Percentiles rank a stretch among this genome's conserved stretches.
Conservation (phyloP, 352 stramenopile genomes). For the Globisporangium rhizosaccharum region DNA sequence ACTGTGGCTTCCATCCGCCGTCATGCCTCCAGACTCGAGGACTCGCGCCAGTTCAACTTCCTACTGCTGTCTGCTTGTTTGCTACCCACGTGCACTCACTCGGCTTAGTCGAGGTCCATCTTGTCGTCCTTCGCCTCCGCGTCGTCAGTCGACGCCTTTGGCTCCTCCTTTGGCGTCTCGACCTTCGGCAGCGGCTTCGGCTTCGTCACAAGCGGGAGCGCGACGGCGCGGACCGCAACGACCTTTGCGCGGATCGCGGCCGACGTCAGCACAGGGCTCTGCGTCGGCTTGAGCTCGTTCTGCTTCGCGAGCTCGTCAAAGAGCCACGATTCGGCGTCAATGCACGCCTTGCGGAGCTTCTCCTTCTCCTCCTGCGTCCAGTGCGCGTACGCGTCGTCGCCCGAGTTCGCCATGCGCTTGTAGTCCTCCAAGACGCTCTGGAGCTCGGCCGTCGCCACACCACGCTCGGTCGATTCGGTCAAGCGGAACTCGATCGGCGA, state of each 20-base stretch:
- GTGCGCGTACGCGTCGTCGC: slow-evolving; percentile 92
- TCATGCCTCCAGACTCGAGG: no score
- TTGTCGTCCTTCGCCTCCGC: slow-evolving; percentile 59
- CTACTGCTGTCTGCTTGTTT: background rate
- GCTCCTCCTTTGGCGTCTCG: slow-evolving; percentile 44
- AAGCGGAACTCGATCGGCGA: slow-evolving; percentile 92
- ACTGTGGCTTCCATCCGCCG: no score
- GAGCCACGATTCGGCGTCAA: slow-evolving; percentile 92
- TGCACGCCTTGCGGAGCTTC: slow-evolving; percentile 88
- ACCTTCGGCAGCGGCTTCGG: slow-evolving; percentile 88
- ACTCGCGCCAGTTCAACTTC: background rate
- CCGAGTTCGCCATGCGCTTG: slow-evolving; percentile 93
- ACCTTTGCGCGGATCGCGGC: slow-evolving; percentile 87
- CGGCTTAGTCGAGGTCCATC: slow-evolving; percentile 83
- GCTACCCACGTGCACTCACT: background rate
- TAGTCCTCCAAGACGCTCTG: slow-evolving; percentile 93
- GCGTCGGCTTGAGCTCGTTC: slow-evolving; percentile 71
- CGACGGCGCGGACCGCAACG: slow-evolving; percentile 84
- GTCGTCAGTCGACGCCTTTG: slow-evolving; percentile 18
- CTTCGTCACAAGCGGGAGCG: slow-evolving; percentile 96
- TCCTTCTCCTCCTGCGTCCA: slow-evolving; percentile 94
- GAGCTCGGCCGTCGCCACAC: slow-evolving; percentile 85
- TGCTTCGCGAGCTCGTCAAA: slow-evolving; percentile 96
- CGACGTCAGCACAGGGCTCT: slow-evolving; percentile 91
- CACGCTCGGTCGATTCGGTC: slow-evolving; percentile 88